Evolutionary conservation across 371 early-diverging fungal species (phyloP), one percentile per base, ranked within the genome.

Genomic region (Mortierella polycephala): DNA sequence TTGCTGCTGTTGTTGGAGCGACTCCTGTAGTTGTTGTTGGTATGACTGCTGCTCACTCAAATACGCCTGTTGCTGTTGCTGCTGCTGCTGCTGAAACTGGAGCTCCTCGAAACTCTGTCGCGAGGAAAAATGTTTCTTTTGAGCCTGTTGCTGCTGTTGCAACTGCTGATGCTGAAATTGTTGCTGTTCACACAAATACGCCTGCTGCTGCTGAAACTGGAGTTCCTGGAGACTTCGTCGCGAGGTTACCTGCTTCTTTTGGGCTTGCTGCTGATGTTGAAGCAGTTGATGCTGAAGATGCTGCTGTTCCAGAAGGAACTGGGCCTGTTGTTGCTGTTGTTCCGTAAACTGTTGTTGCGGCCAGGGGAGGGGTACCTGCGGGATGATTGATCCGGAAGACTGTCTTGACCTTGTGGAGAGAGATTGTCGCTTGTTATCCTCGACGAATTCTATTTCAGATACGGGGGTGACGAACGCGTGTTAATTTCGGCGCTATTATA

Each of bases 351-450:
- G 67, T 40, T 39, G 51, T 18, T 65, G 54, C 11, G 57, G 57
- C 75, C 69, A 75, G 57, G 75, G 39, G n/a, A 65, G 42, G 5
- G 75, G 66, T 12, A 63, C 62, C 39, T 75, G 75, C 7, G 66
- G 75, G 46, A 75, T 54, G 57, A 64, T 46, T 41, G 73, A 56
- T 2, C 65, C 60, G 18, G 30, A 53, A 46, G 69, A 64, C 50
- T 65, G 65, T 13, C 68, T 56, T 16, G 75, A 53, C 59, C 54
- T 64, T 49, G 59, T 63, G 45, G 75, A 47, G 40, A 57, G 20
- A 12, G 62, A 46, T 7, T 67, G 64, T 20, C 63, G 67, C 39
- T 20, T 55, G 40, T 59, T 46, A 14, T 73, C 67, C 47, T 56
- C 37, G 21, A 53, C 44, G 49, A 54, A 67, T 63, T 68, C 74